Evolutionary conservation across 2,329 filamentous ascomycete species (phyloP).

Genomic region (Ceratocystis alfenasii): DNA sequence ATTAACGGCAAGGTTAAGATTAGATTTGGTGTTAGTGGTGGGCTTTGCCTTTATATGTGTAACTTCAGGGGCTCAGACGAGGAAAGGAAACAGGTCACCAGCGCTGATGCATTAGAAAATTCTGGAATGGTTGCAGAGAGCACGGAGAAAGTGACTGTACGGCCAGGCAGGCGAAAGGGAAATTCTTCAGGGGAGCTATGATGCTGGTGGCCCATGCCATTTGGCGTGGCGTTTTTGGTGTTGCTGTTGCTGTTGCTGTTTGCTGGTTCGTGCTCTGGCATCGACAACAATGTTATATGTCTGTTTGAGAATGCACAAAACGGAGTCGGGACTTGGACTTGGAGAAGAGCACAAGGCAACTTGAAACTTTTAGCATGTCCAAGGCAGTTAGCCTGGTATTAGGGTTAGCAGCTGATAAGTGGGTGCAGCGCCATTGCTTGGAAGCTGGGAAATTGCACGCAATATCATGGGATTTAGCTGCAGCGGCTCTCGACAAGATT

Average conservation of each 20-base stretch:
- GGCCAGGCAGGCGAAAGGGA: neutral
- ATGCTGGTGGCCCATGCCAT: constrained; percentile 7
- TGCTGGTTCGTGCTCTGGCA: neutral
- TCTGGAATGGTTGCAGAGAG: neutral
- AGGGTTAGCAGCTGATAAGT: neutral
- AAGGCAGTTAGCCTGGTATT: neutral
- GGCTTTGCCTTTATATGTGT: neutral
- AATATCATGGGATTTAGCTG: too few relatives aligned
- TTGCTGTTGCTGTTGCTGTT: neutral
- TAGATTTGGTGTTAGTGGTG: neutral
- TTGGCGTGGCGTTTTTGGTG: neutral
- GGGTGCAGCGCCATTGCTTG: too few relatives aligned
- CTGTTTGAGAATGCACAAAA: neutral
- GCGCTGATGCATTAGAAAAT: too few relatives aligned
- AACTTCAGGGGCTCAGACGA: neutral
- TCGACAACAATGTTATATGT: neutral
- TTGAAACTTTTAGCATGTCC: neutral
- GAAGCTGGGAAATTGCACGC: too few relatives aligned
- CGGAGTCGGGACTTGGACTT: neutral
- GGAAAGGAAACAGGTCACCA: neutral
- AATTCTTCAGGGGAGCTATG: constrained; percentile 6
- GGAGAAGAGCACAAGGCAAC: neutral
- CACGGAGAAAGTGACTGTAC: neutral
- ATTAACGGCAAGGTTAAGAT: neutral
- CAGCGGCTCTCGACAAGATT: too few relatives aligned